These are phyloP conservation scores for Arthromyces matolae DNA, from an alignment of 768 basidiomycete species.

Conservation along the genomic window DNA sequence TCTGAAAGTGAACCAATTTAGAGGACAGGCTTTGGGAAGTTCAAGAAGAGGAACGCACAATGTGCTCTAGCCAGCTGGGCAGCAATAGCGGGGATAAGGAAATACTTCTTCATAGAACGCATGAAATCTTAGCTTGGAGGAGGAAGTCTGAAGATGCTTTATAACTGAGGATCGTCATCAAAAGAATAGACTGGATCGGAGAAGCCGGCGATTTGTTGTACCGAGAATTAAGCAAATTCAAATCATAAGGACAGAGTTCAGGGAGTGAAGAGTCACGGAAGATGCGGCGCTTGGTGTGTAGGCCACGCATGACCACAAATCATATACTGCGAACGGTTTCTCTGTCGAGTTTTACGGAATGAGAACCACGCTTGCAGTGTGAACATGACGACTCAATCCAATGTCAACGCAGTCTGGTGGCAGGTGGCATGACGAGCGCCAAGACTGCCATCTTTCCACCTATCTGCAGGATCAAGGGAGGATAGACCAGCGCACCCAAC, in stretches of 20 bases:
- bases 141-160: background rate
- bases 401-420: no score
- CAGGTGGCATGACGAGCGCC: no score
- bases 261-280: no score
- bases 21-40: background rate
- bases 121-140: background rate
- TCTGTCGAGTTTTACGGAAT: no score
- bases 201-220: slow-evolving; percentile 5
- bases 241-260: background rate
- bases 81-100: background rate
- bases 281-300: no score
- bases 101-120: slow-evolving; percentile 1
- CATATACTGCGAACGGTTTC: no score
- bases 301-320: no score
- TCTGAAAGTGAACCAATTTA: slow-evolving; percentile 13
- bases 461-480: no score
- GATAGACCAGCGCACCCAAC: no score
- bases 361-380: no score
- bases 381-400: no score
- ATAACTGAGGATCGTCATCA: background rate
- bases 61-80: slow-evolving; percentile 7
- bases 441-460: no score
- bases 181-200: slow-evolving; percentile 4
- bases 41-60: background rate
- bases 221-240: slow-evolving; percentile 4